These are phyloP conservation scores for Pseudoturritis turrita DNA, from an alignment of 345 rosid species.

Conservation along the genomic window DNA sequence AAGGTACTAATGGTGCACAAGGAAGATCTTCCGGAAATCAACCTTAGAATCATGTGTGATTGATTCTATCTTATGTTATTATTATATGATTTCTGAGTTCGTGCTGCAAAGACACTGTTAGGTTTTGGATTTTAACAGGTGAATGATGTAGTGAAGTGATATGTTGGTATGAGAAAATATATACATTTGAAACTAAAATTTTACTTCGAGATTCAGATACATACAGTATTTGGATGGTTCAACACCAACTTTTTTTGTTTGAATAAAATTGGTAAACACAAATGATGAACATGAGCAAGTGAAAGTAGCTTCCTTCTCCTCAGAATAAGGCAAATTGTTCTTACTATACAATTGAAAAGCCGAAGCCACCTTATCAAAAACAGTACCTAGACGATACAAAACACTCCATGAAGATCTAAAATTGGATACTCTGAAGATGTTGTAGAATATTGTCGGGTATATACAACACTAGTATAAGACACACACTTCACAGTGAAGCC, in stretches of 20 bases:
- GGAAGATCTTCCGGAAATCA: slow-evolving; percentile 39
- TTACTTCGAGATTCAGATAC: neutral
- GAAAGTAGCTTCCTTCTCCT: neutral
- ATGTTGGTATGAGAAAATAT: neutral
- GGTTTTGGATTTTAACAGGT: slow-evolving; percentile 12
- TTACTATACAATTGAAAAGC: slow-evolving; percentile 8
- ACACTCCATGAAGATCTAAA: neutral
- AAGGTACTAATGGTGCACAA: slow-evolving; percentile 28
- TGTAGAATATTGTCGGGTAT: neutral
- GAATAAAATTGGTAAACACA: neutral
- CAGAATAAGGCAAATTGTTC: neutral
- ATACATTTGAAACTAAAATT: neutral
- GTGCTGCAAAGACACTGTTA: slow-evolving; percentile 13
- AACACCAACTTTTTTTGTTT: neutral
- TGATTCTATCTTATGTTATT: neutral
- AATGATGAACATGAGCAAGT: neutral
- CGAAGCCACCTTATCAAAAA: slow-evolving; percentile 11
- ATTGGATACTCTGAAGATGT: neutral
- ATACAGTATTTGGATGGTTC: neutral
- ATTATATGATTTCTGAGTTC: neutral
- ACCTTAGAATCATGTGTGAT: neutral
- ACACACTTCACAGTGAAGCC: slow-evolving; percentile 7
- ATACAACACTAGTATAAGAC: neutral
- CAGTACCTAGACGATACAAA: slow-evolving; percentile 6
- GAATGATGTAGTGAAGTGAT: neutral